Base-by-base conservation (phyloP, 1,139 yeast genomes). In the Pneumocystis oryctolagi region DNA sequence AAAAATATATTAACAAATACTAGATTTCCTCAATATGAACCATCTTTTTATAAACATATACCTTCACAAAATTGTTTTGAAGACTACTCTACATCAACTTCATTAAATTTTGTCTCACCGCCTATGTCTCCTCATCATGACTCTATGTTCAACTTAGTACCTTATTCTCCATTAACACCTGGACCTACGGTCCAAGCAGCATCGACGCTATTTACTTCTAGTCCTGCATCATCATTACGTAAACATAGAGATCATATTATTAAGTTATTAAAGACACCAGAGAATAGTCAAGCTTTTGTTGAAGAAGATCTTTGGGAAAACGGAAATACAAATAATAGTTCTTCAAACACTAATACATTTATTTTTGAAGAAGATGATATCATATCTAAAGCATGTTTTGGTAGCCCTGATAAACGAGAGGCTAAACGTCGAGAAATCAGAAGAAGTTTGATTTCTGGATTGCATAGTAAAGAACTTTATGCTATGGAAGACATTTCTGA, bases 341-440 rank as follows among this genome's bases (percentile, higher is more conserved):
- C 55, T 25, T 31, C 14, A 25, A 25, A 25, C 12, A 16, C 28
- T 12, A 25, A 47, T 47, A 47, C 30, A 47, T 12, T 28, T 6
- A 25, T 47, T 47, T 47, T 47, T 25, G 55, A 47, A 47, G 55
- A 47, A n/a, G 55, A 47, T 12, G 86, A 83, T 67, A 78, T 78
- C 76, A 77, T 82, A 55, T 75, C 76, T 8, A 66, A 76, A 6
- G 72, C 73, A 2, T 72, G 75, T 62, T 75, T 74, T 65, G 78
- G 78, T 3, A 72, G 76, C 3, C 78, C 78, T 2, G 74, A 73
- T 58, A 74, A 72, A 65, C 73, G 75, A 9, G 75, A 71, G 30
- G 72, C 72, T 20, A 66, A 68, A 34, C 67, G 73, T 25, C 67
- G 71, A 31, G 72, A 71, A 40, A 65, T 70, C 67, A 63, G 63